Percentiles rank a stretch among this genome's conserved stretches.
phyloP scores from a whole-genome alignment of 345 rosid genomes.

The Hibiscus trionum region DNA sequence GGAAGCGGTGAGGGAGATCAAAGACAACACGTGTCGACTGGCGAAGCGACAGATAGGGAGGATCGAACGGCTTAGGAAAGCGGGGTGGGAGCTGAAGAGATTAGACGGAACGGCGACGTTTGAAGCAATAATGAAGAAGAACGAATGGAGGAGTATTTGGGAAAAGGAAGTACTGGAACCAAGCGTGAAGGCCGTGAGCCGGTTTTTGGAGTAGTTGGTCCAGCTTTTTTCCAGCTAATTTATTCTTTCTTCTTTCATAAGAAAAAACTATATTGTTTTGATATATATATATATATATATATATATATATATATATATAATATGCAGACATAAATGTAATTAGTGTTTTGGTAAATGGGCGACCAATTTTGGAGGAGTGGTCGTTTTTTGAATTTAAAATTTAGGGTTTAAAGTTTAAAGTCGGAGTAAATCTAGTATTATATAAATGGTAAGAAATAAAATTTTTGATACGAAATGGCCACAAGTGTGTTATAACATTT shows the following conservation, averaged over 20 bases:
- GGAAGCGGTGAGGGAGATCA: slow-evolving; percentile 63
- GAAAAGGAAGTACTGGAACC: slow-evolving; percentile 51
- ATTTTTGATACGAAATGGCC: too few species aligned
- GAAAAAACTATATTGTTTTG: too few species aligned
- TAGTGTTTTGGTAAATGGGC: too few species aligned
- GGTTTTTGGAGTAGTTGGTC: slow-evolving; percentile 50
- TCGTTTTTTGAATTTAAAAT: too few species aligned
- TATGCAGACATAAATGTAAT: too few species aligned
- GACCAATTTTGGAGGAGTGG: background rate
- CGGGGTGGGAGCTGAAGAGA: slow-evolving; percentile 65
- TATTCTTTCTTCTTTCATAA: background rate
- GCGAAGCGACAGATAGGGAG: slow-evolving; percentile 71
- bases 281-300: too few species aligned
- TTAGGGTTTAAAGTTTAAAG: too few species aligned
- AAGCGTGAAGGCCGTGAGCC: slow-evolving; percentile 57
- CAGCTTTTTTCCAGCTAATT: slow-evolving; percentile 21
- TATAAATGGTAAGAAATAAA: too few species aligned
- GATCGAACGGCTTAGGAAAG: slow-evolving; percentile 41
- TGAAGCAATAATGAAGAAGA: slow-evolving; percentile 16
- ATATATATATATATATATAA: too few species aligned
- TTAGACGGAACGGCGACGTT: slow-evolving; percentile 67
- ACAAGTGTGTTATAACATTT: too few species aligned
- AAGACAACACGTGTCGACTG: slow-evolving; percentile 66
- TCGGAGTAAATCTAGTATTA: too few species aligned
- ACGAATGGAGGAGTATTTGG: slow-evolving; percentile 53